A percentile compares a stretch with the other conserved stretches of the same genome.
phyloP scores from a whole-genome alignment of 1,139 yeast genomes.

The Blastobotrys capitulatus region DNA sequence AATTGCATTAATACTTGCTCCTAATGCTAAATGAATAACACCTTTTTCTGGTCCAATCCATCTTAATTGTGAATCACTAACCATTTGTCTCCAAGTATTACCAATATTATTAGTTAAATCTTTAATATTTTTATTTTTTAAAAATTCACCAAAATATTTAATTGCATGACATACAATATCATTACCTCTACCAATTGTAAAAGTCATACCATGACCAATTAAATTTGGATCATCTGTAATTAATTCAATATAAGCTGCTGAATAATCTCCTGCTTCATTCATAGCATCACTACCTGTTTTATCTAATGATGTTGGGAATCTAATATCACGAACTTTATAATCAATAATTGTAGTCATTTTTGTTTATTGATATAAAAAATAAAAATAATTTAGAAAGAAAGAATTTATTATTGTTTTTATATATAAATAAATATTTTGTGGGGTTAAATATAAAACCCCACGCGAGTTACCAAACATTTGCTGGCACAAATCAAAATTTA shows the following conservation, averaged over 20 bases:
- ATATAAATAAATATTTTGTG: background rate
- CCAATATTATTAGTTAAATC: constrained; percentile 36
- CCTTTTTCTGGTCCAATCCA: constrained; percentile 42
- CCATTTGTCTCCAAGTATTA: constrained; percentile 36
- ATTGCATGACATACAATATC: constrained; percentile 32
- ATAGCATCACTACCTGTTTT: constrained; percentile 38
- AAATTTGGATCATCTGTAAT: constrained; percentile 25
- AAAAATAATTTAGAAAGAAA: too few species aligned
- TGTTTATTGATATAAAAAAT: too few species aligned
- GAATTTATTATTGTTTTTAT: background rate
- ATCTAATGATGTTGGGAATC: constrained; percentile 37
- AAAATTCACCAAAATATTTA: constrained; percentile 30
- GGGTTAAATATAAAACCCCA: too few species aligned
- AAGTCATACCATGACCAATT: constrained; percentile 33
- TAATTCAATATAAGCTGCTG: constrained; percentile 31
- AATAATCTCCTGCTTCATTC: constrained; percentile 35
- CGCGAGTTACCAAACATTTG: too few species aligned
- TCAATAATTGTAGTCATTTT: constrained; percentile 23
- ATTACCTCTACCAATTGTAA: constrained; percentile 35
- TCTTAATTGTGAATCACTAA: constrained; percentile 36
- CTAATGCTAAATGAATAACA: constrained; percentile 35
- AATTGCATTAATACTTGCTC: constrained; percentile 35
- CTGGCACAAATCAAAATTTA: too few species aligned
- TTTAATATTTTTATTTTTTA: constrained; percentile 30
- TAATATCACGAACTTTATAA: constrained; percentile 31